A percentile compares a stretch with the other conserved stretches of the same genome.
Conservation (phyloP, 441 rosid species). For the Cnidoscolus chayamansa region DNA sequence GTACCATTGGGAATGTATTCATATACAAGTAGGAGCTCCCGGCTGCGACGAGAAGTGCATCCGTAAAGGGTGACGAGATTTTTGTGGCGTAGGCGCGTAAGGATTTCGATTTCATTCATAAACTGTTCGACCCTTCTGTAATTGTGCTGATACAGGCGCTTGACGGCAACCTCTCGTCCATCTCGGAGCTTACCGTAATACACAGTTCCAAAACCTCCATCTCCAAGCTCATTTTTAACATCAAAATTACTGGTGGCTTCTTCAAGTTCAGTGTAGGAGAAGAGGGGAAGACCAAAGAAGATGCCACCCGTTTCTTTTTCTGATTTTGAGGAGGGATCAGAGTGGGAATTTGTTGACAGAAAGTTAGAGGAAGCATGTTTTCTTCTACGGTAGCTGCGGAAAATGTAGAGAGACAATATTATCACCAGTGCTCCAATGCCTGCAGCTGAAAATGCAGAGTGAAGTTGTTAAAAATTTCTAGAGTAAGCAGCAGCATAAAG, state of each 20-base stretch:
- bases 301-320: conserved; percentile 44
- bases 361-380: conserved; percentile 31
- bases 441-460: conserved; percentile 18
- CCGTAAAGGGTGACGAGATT: conserved; percentile 83
- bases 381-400: conserved; percentile 21
- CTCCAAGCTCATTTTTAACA: conserved; percentile 52
- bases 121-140: conserved; percentile 60
- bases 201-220: conserved; percentile 84
- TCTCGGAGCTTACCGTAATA: conserved; percentile 51
- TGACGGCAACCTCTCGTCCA: conserved; percentile 83
- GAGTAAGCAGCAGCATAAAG: background rate
- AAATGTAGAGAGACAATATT: conserved; percentile 22
- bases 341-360: conserved; percentile 25
- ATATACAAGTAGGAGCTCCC: conserved; percentile 75
- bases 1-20: conserved; percentile 74
- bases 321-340: conserved; percentile 28
- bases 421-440: conserved; percentile 39
- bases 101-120: conserved; percentile 72
- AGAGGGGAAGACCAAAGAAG: conserved; percentile 57
- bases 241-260: conserved; percentile 66
- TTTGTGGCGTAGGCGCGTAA: conserved; percentile 64
- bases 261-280: conserved; percentile 56
- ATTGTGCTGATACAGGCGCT: conserved; percentile 71
- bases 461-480: background rate
- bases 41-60: conserved; percentile 67